Evolutionary conservation across 306 rosid genomes (phyloP).

Genomic region (Quercus rubra): DNA sequence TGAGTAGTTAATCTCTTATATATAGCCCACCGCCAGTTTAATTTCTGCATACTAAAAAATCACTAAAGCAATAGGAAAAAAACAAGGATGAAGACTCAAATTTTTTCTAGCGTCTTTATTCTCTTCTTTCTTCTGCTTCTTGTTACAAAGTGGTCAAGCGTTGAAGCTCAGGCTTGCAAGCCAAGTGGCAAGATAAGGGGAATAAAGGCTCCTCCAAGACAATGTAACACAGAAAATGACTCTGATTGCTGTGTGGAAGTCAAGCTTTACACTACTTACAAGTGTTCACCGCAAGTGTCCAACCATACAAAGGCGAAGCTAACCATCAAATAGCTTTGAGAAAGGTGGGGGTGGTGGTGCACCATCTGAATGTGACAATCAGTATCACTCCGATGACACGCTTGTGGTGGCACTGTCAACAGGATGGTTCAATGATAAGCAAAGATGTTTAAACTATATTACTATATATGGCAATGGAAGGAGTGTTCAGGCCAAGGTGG

Average conservation of each 20-base stretch:
- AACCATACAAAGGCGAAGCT: constrained; percentile 28
- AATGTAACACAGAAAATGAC: constrained; percentile 37
- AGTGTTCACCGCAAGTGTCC: constrained; percentile 36
- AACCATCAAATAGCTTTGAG: constrained; percentile 44
- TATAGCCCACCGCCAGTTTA: no score
- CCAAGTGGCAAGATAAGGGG: constrained; percentile 28
- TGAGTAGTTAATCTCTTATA: no score
- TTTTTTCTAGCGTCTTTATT: not conserved
- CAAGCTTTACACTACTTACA: constrained; percentile 24
- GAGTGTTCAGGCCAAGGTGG: constrained; percentile 25
- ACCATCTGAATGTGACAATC: constrained; percentile 19
- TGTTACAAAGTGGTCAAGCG: not conserved
- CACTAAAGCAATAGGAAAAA: not conserved
- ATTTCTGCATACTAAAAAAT: not conserved
- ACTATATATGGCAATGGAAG: constrained; percentile 22
- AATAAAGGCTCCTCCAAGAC: constrained; percentile 16
- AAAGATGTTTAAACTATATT: constrained; percentile 21
- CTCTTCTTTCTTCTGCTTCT: not conserved
- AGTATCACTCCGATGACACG: constrained; percentile 9
- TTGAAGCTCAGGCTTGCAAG: constrained; percentile 22
- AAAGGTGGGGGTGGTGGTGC: constrained; percentile 22
- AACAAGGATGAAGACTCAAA: constrained; percentile 6
- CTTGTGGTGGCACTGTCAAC: constrained; percentile 37
- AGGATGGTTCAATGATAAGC: constrained; percentile 20
- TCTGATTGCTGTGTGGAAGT: constrained; percentile 37